Evolutionary conservation across 805 yeast species (phyloP).

Genomic region (Candida tallmaniae): DNA sequence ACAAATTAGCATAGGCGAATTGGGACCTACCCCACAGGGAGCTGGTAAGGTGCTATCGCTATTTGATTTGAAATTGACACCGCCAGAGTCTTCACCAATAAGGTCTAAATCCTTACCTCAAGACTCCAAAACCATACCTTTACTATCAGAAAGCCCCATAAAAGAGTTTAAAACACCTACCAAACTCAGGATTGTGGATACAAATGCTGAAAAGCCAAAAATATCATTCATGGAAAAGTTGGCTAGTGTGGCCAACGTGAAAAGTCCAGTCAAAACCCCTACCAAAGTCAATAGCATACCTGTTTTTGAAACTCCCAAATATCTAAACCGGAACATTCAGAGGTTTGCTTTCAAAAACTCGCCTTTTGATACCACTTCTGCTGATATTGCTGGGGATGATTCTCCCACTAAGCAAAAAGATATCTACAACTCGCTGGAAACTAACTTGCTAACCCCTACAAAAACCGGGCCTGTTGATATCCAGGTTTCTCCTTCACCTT

Average conservation of each 20-base stretch:
- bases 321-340: slow-evolving; percentile 15
- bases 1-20: slow-evolving; percentile 26
- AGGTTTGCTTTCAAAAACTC: slow-evolving; percentile 7
- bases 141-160: neutral
- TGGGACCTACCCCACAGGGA: slow-evolving; percentile 88
- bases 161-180: slow-evolving; percentile 33
- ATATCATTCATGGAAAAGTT: slow-evolving; percentile 9
- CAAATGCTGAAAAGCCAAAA: slow-evolving; percentile 1
- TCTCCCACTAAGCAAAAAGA: slow-evolving; percentile 10
- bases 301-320: slow-evolving; percentile 19
- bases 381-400: slow-evolving; percentile 1
- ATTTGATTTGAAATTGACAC: slow-evolving; percentile 52
- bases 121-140: neutral
- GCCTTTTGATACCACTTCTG: slow-evolving; percentile 5
- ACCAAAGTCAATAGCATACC: neutral
- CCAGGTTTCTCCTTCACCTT: slow-evolving; percentile 39
- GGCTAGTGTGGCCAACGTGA: slow-evolving; percentile 1
- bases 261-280: slow-evolving; percentile 10
- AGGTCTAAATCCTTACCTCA: slow-evolving; percentile 12
- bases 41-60: slow-evolving; percentile 72
- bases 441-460: slow-evolving; percentile 2
- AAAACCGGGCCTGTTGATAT: slow-evolving; percentile 16
- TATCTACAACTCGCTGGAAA: neutral
- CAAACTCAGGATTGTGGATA: slow-evolving; percentile 11
- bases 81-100: slow-evolving; percentile 41